Conservation (phyloP, 176 grass and related monocot genomes). For the Microstegium vimineum region DNA sequence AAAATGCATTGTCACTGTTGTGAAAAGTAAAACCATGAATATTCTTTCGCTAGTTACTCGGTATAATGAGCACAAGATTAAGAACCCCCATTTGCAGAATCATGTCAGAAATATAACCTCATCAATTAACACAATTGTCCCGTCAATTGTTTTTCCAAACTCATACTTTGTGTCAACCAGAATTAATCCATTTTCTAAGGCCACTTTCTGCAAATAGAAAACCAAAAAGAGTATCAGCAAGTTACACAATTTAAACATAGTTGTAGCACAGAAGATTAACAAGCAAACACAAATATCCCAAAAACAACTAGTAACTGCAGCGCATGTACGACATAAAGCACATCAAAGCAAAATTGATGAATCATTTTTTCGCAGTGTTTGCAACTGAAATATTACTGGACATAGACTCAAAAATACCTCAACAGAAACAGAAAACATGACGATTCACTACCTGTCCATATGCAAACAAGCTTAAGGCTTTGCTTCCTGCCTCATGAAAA, state of each 20-base stretch:
- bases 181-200: slow-evolving; percentile 73
- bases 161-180: slow-evolving; percentile 97
- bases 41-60: neutral
- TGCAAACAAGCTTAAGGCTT: slow-evolving; percentile 83
- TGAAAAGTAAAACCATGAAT: neutral
- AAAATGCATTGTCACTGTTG: neutral
- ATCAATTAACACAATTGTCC: slow-evolving; percentile 85
- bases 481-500: slow-evolving; percentile 80
- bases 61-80: neutral
- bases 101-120: slow-evolving; percentile 54
- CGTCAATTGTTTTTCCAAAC: slow-evolving; percentile 83
- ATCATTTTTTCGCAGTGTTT: neutral
- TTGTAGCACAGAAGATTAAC: neutral
- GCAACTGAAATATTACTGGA: neutral
- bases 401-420: neutral
- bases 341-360: neutral
- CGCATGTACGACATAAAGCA: neutral
- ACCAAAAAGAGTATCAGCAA: neutral
- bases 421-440: slow-evolving; percentile 8
- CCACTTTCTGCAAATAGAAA: slow-evolving; percentile 71
- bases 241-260: neutral
- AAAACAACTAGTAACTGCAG: neutral
- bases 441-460: slow-evolving; percentile 61
- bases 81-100: slow-evolving; percentile 10
- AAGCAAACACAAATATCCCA: neutral